Conservation (phyloP, 73 alveolate species). For the Blepharisma japonicum region DNA sequence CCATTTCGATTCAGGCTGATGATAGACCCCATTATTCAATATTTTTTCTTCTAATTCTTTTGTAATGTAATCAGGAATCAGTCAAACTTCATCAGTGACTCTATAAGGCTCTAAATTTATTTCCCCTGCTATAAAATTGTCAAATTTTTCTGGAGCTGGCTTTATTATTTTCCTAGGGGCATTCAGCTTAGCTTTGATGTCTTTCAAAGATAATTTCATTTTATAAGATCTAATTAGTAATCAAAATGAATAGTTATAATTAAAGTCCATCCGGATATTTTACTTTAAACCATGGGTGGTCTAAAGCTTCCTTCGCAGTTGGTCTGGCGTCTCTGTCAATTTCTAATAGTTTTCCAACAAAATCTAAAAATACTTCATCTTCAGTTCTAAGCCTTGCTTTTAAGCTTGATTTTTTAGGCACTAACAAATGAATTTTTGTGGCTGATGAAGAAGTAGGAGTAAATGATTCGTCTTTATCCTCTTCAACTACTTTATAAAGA, state of each 20-base stretch:
- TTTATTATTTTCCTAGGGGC: too few relatives aligned
- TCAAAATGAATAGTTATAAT: too few relatives aligned
- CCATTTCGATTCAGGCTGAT: constrained; percentile 15
- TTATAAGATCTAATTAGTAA: too few relatives aligned
- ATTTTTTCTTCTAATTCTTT: constrained; percentile 2
- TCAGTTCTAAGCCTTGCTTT: constrained; percentile 74
- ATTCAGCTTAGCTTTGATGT: too few relatives aligned
- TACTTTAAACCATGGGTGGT: constrained; percentile 72
- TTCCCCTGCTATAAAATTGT: background rate
- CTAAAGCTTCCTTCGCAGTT: constrained; percentile 76
- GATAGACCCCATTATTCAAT: constrained; percentile 19
- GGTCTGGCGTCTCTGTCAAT: constrained; percentile 77
- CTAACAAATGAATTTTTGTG: constrained; percentile 72
- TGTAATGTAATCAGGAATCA: background rate
- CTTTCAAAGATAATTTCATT: too few relatives aligned
- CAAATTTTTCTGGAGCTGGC: too few relatives aligned
- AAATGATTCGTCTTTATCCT: constrained; percentile 48
- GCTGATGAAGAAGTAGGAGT: constrained; percentile 48
- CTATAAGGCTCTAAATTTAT: background rate
- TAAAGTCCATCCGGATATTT: constrained; percentile 53
- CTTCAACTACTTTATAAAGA: constrained; percentile 82
- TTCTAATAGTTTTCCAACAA: constrained; percentile 59
- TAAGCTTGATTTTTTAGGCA: constrained; percentile 88
- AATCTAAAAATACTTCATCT: constrained; percentile 69
- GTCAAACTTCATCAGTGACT: background rate